phyloP scores from a whole-genome alignment of 2,329 filamentous ascomycete genomes.

The Penicillium olsonii region DNA sequence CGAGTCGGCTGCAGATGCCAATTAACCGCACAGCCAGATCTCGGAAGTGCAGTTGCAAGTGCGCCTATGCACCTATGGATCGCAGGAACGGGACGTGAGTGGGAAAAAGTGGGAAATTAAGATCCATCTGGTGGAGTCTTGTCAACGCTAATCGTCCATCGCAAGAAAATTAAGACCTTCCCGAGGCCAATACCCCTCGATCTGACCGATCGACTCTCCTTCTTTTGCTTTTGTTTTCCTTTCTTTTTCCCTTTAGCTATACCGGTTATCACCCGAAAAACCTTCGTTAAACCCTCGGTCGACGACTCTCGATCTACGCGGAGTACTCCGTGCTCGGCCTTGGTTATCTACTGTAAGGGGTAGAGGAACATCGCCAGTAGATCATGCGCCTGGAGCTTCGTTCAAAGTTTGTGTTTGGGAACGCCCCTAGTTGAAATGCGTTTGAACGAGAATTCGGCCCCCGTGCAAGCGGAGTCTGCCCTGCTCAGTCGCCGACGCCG shows the following conservation, averaged over 20 bases:
- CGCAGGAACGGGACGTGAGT: background rate
- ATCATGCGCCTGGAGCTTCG: slow-evolving; percentile 35
- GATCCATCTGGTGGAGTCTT: slow-evolving; percentile 16
- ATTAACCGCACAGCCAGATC: no score
- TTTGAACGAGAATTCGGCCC: slow-evolving; percentile 25
- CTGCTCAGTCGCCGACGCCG: slow-evolving; percentile 39
- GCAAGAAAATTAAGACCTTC: slow-evolving; percentile 1
- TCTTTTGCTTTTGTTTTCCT: slow-evolving; percentile 7
- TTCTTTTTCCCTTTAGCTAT: background rate
- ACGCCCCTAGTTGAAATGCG: slow-evolving; percentile 32
- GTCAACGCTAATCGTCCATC: slow-evolving; percentile 18
- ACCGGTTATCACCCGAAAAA: background rate
- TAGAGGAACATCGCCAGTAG: slow-evolving; percentile 17
- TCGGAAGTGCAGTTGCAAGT: no score
- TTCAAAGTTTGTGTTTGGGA: slow-evolving; percentile 12
- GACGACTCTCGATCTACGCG: background rate
- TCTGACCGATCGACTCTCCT: slow-evolving; percentile 3
- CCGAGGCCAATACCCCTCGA: slow-evolving; percentile 1
- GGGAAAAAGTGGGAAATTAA: slow-evolving; percentile 22
- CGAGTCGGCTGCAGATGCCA: no score
- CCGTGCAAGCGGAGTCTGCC: slow-evolving; percentile 28
- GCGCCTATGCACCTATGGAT: no score
- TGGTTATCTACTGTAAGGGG: slow-evolving; percentile 25
- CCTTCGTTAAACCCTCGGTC: slow-evolving; percentile 2
- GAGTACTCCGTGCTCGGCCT: slow-evolving; percentile 1